Base-by-base conservation (phyloP, 305 asterid species). In the Withania somnifera region DNA sequence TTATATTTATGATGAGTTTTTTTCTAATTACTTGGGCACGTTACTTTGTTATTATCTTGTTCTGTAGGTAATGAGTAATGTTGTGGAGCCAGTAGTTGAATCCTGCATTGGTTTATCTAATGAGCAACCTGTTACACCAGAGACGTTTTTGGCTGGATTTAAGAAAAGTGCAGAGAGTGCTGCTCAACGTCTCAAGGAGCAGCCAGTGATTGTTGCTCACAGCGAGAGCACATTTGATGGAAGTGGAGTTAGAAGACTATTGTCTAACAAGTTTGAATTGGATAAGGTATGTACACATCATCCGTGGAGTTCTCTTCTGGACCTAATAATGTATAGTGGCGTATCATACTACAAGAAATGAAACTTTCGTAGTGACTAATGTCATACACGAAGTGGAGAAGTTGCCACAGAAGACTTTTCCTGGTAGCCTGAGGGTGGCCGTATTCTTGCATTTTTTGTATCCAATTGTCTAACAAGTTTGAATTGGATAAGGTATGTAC, bases 151-250 rank as follows among this genome's bases (percentile, higher is more conserved):
- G 89, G 84, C 60, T 1, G 92, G 84, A 85, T 93, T 94, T 54
- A 90, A 85, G 83, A 86, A 83, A 84, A 91, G 89, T 19, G 89
- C 88, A 0, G 97, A 87, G 85, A 83, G 81, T 38, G 92, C 91
- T 69, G 93, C 86, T 26, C 86, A 83, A 78, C 87, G 84, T 88
- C 97, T 96, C 28, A 90, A 88, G 83, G 98, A 94, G 79, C 94
- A 91, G 77, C 99, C 98, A 1, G 93, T 89, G 60, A 94, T 96
- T 64, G 98, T 96, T 83, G 99, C 99, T 79, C 99, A 94, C 76
- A 90, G 89, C 52, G 97, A 92, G 91, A 94, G 91, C 68, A 90
- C 91, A 7, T 96, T 92, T 38, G 97, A 94, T 66, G 99, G 99
- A 80, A 90, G 91, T 81, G 97, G 94, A 75, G 88, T 94, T 71